Base-by-base conservation (phyloP, 768 basidiomycete genomes). In the Kwoniella newhampshirensis region DNA sequence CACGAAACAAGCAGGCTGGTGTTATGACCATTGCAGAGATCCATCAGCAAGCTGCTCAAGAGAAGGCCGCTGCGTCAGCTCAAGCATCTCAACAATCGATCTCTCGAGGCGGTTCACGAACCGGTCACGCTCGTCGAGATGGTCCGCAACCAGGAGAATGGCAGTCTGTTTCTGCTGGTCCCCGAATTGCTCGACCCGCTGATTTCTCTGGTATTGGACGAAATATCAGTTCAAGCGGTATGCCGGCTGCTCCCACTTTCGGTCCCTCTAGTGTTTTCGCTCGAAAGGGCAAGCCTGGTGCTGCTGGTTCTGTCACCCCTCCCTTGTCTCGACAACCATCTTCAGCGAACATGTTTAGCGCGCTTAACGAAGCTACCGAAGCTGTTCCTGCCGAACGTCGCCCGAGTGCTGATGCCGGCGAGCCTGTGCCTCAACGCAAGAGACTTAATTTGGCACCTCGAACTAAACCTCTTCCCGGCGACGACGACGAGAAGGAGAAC, bases 11-110 rank as follows among this genome's bases (percentile, higher is more conserved):
- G 44, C 81, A 86, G 26, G 85, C 86, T 49, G 90, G 87, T 11
- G 92, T 92, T 4, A 81, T 87, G 28, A 96, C 91, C 3, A 85
- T 96, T 66, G 88, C 92, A 41, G 86, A 91, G 63, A 83, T 97
- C 28, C 92, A 93, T 67, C 67, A 68, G 36, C 67, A 91, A 85
- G 88, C 85, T 66, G 88, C 87, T 27, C 89, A 88, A 77, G 89
- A 92, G 48, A 66, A 70, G 75, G 80, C 80, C 23, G 81, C 79
- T 40, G 71, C 85, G 82, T 71, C 87, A 81, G 68, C 85, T 84
- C 74, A 80, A 78, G 27, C 82, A 78, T 63, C 85, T 2, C 83
- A 82, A 44, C 79, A 85, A 48, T 85, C 83, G 75, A 90, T 94
- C 84, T 92, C 91, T 23, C 87, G 93, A 36, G 87, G 88, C 36